Percentiles rank a stretch among this genome's conserved stretches.
Conservation (phyloP, 805 yeast species). For the Candida ovalis region DNA sequence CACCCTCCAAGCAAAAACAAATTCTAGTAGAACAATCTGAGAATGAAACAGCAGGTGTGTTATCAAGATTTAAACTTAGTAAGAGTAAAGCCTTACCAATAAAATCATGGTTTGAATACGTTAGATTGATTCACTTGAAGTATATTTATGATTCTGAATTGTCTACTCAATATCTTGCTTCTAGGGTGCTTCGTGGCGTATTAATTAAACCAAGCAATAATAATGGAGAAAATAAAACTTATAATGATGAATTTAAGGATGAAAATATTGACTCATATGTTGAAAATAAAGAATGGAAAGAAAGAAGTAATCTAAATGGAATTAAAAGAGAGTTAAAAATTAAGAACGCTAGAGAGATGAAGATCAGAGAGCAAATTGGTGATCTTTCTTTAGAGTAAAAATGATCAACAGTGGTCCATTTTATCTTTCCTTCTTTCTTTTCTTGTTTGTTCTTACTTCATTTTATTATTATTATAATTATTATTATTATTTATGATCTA, state of each 20-base stretch:
- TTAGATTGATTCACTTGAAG: slow-evolving; percentile 44
- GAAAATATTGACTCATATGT: slow-evolving; percentile 3
- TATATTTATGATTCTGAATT: slow-evolving; percentile 52
- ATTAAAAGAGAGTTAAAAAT: slow-evolving; percentile 25
- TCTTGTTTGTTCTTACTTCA: not conserved
- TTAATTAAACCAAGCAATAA: slow-evolving; percentile 17
- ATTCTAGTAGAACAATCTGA: slow-evolving; percentile 9
- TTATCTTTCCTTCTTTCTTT: not conserved
- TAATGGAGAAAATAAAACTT: slow-evolving; percentile 6
- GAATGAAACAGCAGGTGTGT: slow-evolving; percentile 10
- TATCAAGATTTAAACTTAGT: slow-evolving; percentile 37
- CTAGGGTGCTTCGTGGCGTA: slow-evolving; percentile 21
- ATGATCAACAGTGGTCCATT: not conserved
- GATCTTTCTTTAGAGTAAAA: slow-evolving; percentile 14
- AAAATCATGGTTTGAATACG: slow-evolving; percentile 47
- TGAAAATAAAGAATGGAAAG: slow-evolving; percentile 14
- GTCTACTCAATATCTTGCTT: slow-evolving; percentile 41
- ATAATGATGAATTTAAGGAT: slow-evolving; percentile 8
- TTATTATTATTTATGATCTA: not conserved
- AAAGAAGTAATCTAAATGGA: slow-evolving; percentile 14
- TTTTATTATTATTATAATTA: not conserved
- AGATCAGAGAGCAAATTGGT: slow-evolving; percentile 20
- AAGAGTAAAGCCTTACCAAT: slow-evolving; percentile 44
- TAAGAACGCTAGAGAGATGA: slow-evolving; percentile 24
- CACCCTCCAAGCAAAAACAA: slow-evolving; percentile 22